These are phyloP conservation scores for Ophiostoma ulmi DNA, from an alignment of 2,329 filamentous ascomycete genomes.

Conservation along the genomic window DNA sequence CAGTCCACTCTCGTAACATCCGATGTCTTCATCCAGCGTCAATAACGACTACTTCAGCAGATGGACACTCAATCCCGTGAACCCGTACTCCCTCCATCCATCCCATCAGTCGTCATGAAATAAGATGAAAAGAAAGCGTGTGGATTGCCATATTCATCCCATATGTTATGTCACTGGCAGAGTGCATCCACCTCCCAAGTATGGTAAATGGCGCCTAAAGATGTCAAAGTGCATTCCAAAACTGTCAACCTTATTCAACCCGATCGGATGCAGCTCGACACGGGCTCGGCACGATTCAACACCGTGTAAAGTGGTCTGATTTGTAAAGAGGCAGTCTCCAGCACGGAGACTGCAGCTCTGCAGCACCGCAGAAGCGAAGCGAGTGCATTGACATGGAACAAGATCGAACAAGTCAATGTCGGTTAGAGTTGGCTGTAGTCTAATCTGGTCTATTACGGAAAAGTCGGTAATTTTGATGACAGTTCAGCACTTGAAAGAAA, in stretches of 20 bases:
- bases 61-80: not conserved
- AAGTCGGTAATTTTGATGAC: not conserved
- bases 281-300: not conserved
- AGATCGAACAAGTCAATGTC: too few relatives aligned
- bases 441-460: not conserved
- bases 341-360: not conserved
- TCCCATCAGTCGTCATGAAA: not conserved
- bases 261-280: not conserved
- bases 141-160: not conserved
- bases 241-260: constrained; percentile 1
- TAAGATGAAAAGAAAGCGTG: not conserved
- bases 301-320: constrained; percentile 19
- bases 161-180: not conserved
- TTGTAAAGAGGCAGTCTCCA: not conserved
- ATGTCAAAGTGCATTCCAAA: not conserved
- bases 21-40: too few relatives aligned
- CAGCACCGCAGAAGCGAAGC: not conserved
- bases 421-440: too few relatives aligned
- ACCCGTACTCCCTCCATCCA: not conserved
- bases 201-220: too few relatives aligned
- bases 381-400: not conserved
- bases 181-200: too few relatives aligned
- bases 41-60: not conserved
- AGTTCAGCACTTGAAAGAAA: not conserved
- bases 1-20: too few relatives aligned